These are phyloP conservation scores for Nicotiana undulata DNA, from an alignment of 257 asterid species.

Conservation along the genomic window DNA sequence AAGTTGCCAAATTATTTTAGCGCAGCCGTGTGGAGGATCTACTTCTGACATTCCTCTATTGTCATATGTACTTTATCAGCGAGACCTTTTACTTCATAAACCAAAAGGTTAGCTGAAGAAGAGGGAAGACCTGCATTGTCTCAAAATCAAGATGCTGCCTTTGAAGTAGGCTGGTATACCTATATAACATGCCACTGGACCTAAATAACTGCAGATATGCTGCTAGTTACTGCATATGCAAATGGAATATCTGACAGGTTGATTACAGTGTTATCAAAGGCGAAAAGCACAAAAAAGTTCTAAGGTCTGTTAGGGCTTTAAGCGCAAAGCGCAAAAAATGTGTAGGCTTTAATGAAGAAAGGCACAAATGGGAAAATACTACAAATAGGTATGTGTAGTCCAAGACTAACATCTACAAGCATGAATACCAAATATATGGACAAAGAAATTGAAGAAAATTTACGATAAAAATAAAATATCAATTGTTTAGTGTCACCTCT, in stretches of 20 bases:
- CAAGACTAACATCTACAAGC: too few species aligned
- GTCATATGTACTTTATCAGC: neutral
- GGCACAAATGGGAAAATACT: too few species aligned
- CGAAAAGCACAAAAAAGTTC: too few species aligned
- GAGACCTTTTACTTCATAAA: neutral
- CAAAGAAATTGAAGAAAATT: too few species aligned
- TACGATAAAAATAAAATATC: too few species aligned
- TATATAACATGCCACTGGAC: neutral
- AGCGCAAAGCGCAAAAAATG: too few species aligned
- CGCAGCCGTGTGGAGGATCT: neutral
- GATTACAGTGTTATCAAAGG: neutral
- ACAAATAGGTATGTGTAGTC: too few species aligned
- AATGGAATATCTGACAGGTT: slow-evolving; percentile 76
- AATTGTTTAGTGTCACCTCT: too few species aligned
- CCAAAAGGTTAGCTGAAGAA: neutral
- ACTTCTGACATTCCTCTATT: neutral
- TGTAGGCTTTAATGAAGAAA: too few species aligned
- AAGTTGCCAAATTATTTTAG: neutral
- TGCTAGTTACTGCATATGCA: slow-evolving; percentile 31
- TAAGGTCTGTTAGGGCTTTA: too few species aligned
- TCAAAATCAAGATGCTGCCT: neutral
- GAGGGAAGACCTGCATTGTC: neutral
- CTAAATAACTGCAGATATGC: neutral
- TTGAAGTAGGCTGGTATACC: neutral
- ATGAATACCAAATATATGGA: too few species aligned